Evolutionary conservation across 176 grass and related monocot species (phyloP).

Genomic region (Thalia dealbata): DNA sequence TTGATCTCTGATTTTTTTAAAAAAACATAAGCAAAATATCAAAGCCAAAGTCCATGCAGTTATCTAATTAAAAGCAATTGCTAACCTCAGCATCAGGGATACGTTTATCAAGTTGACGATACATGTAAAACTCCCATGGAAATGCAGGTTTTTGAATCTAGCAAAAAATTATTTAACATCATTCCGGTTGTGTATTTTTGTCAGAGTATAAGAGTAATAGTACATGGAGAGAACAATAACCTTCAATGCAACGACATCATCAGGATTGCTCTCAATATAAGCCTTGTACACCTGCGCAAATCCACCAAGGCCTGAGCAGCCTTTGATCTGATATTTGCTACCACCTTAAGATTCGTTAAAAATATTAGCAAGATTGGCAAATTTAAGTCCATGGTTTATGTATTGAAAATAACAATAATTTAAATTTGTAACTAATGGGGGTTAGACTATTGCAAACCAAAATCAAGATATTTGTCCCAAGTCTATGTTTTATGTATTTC

Average conservation of each 20-base stretch:
- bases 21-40: conserved; percentile 8
- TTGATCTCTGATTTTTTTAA: conserved; percentile 75
- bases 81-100: conserved; percentile 63
- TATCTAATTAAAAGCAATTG: conserved; percentile 7
- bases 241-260: conserved; percentile 79
- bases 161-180: conserved; percentile 11
- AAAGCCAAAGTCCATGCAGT: not conserved
- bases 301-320: conserved; percentile 62
- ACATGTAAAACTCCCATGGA: conserved; percentile 95
- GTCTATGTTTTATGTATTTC: no score
- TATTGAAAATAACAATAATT: no score
- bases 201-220: conserved; percentile 8
- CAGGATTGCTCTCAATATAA: conserved; percentile 44
- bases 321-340: conserved; percentile 81
- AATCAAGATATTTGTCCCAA: not conserved
- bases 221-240: conserved; percentile 27
- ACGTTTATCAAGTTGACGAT: conserved; percentile 74
- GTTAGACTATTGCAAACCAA: not conserved
- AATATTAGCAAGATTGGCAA: not conserved
- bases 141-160: conserved; percentile 79
- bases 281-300: conserved; percentile 89
- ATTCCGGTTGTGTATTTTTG: not conserved
- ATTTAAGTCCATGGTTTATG: not conserved
- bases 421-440: no score
- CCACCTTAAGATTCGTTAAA: conserved; percentile 31